Percentiles rank a stretch among this genome's conserved stretches.
These are phyloP conservation scores for Schrenkiella parvula DNA, from an alignment of 345 rosid species.

Conservation along the genomic window DNA sequence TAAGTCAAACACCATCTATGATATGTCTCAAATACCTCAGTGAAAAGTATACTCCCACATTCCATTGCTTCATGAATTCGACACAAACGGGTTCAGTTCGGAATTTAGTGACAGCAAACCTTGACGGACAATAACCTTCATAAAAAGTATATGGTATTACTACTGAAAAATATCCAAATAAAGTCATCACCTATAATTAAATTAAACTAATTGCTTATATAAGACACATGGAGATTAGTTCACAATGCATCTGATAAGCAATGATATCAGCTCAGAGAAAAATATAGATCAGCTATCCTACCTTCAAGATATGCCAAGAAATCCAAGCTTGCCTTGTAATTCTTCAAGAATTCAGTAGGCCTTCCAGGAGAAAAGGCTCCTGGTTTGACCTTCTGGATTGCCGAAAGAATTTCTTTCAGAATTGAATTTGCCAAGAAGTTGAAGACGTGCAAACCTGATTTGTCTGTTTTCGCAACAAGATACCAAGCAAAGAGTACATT, in stretches of 20 bases:
- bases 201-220: not conserved
- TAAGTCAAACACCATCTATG: not conserved
- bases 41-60: constrained; percentile 90
- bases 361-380: constrained; percentile 99
- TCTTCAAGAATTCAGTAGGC: constrained; percentile 83
- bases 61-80: constrained; percentile 98
- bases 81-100: constrained; percentile 63
- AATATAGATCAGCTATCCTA: constrained; percentile 33
- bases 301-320: constrained; percentile 94
- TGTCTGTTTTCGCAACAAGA: constrained; percentile 50
- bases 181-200: not conserved
- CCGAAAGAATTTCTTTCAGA: constrained; percentile 80
- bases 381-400: constrained; percentile 90
- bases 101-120: constrained; percentile 86
- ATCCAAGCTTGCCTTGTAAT: constrained; percentile 85
- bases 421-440: constrained; percentile 94
- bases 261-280: constrained; percentile 8
- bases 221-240: constrained; percentile 1
- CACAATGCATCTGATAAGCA: constrained; percentile 17
- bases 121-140: constrained; percentile 96
- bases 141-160: constrained; percentile 37
- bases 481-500: not conserved
- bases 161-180: not conserved
- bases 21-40: constrained; percentile 53
- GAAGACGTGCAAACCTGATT: constrained; percentile 92